phyloP scores from a whole-genome alignment of 2,329 filamentous ascomycete species.

The Magnaporthiopsis rhizophila region DNA sequence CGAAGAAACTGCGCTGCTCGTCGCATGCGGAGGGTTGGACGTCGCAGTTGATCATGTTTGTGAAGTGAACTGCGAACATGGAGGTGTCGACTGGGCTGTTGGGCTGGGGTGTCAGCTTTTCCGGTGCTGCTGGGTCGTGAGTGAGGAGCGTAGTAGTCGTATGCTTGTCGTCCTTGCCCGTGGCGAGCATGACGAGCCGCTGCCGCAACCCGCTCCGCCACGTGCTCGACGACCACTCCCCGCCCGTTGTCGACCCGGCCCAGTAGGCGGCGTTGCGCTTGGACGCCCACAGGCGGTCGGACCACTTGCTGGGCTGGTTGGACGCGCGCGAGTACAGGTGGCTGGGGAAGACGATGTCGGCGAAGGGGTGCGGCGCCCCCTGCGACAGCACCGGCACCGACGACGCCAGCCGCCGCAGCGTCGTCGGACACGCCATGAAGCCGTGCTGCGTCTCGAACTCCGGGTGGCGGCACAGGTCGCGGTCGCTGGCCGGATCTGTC shows the following conservation, averaged over 20 bases:
- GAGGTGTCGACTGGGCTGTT: conserved; percentile 19
- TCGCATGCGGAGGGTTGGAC: conserved; percentile 5
- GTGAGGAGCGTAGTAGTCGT: conserved; percentile 14
- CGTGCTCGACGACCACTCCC: conserved; percentile 8
- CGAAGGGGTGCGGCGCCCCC: conserved; percentile 9
- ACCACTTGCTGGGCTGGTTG: conserved; percentile 7
- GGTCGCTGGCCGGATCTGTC: conserved; percentile 14
- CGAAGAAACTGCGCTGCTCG: conserved; percentile 9
- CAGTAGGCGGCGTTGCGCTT: conserved; percentile 12
- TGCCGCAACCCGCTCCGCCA: conserved; percentile 10
- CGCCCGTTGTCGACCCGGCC: conserved; percentile 11
- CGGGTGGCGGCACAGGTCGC: conserved; percentile 35
- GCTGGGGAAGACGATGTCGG: conserved; percentile 10
- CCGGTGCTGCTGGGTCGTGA: conserved; percentile 21
- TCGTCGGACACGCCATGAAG: conserved; percentile 33
- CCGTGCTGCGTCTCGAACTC: conserved; percentile 36
- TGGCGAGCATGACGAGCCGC: conserved; percentile 8
- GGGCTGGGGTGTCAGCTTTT: too few relatives aligned
- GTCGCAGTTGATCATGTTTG: conserved; percentile 30
- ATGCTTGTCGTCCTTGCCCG: conserved; percentile 21
- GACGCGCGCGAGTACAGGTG: conserved; percentile 9
- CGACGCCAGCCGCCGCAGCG: conserved; percentile 30
- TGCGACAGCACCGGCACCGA: conserved; percentile 37
- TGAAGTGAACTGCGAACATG: neutral
- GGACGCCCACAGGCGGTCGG: conserved; percentile 8